Percentiles rank a stretch among this genome's conserved stretches.
phyloP scores from a whole-genome alignment of 148 eudicot genomes.

The Tetragonia tetragonoides region DNA sequence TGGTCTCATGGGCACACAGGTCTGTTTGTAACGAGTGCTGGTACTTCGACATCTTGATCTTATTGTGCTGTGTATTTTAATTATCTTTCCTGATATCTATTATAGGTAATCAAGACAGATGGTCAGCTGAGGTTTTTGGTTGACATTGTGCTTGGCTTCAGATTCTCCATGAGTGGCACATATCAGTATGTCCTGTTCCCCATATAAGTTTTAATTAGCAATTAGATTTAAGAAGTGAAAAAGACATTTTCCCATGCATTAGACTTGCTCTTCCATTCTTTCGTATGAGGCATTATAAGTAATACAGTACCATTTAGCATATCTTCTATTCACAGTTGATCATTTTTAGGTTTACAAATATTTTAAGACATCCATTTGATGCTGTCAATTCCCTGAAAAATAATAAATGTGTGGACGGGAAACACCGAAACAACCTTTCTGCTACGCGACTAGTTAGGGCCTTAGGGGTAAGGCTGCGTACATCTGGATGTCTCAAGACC shows the following conservation, averaged over 20 bases:
- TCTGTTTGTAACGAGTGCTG: conserved; percentile 17
- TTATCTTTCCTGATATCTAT: conserved; percentile 1
- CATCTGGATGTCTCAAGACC: neutral
- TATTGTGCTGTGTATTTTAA: neutral
- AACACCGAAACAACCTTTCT: too few relatives aligned
- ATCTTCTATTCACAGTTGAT: neutral
- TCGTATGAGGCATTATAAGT: neutral
- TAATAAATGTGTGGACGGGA: too few relatives aligned
- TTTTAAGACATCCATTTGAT: neutral
- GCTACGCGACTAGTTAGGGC: too few relatives aligned
- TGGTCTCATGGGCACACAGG: conserved; percentile 98
- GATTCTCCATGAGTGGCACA: conserved; percentile 87
- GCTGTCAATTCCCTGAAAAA: too few relatives aligned
- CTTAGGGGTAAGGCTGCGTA: neutral
- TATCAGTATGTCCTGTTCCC: conserved; percentile 48
- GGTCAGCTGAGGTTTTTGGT: conserved; percentile 77
- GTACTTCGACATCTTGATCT: conserved; percentile 4
- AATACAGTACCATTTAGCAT: neutral
- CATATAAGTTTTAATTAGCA: neutral
- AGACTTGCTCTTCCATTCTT: neutral
- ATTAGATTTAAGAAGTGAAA: neutral
- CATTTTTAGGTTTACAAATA: neutral
- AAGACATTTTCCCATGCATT: neutral
- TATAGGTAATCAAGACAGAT: conserved; percentile 64
- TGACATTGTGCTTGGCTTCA: conserved; percentile 71